Conservation (phyloP, 257 asterid species). For the Nicotiana attenuata region DNA sequence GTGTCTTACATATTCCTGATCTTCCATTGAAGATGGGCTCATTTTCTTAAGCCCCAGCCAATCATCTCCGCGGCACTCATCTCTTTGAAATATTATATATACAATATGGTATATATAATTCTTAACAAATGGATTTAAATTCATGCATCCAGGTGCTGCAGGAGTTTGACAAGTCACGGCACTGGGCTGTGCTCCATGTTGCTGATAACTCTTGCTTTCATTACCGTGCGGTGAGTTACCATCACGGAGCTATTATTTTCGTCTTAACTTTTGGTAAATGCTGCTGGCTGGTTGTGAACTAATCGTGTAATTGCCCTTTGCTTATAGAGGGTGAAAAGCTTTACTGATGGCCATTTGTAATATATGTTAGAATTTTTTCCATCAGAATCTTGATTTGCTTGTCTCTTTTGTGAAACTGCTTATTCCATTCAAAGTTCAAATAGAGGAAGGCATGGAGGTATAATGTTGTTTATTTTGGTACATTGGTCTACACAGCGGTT, state of each 20-base stretch:
- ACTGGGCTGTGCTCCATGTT: slow-evolving; percentile 82
- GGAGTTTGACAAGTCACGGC: slow-evolving; percentile 59
- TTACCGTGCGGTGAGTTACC: slow-evolving; percentile 72
- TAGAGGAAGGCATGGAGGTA: background rate
- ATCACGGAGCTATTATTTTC: background rate
- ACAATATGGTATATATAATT: background rate
- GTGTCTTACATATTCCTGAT: background rate
- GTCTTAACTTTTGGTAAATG: background rate
- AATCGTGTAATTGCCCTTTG: background rate
- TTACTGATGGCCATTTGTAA: background rate
- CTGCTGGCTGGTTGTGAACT: background rate
- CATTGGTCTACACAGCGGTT: slow-evolving; percentile 41
- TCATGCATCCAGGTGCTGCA: slow-evolving; percentile 40
- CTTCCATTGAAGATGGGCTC: background rate
- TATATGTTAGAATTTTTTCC: background rate
- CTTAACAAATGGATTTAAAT: background rate
- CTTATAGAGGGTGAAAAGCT: background rate
- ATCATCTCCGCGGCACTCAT: background rate
- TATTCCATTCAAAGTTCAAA: background rate
- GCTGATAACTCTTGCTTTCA: slow-evolving; percentile 98
- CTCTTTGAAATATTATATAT: background rate
- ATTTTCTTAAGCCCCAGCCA: background rate
- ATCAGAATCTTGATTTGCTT: background rate
- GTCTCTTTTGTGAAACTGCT: background rate
- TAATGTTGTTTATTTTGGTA: background rate